phyloP scores from a whole-genome alignment of 1,284 basidiomycete genomes.

The Psilocybe mexicana region DNA sequence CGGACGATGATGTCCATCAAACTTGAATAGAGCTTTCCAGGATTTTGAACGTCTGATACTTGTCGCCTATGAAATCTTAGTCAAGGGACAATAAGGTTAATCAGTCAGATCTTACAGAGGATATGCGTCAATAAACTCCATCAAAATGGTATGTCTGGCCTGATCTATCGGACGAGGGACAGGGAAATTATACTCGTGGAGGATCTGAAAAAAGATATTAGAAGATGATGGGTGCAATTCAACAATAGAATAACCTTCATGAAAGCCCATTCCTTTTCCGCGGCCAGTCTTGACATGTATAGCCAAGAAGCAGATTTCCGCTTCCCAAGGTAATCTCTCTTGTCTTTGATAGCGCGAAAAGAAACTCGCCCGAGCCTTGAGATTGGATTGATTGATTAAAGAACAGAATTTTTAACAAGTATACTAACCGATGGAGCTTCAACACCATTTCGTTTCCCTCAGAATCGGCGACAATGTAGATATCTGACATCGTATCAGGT shows the following conservation, averaged over 20 bases:
- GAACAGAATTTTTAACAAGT: not conserved
- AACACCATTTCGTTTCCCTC: slow-evolving; percentile 87
- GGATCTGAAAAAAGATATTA: slow-evolving; percentile 52
- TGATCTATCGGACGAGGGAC: slow-evolving; percentile 95
- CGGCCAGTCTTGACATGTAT: slow-evolving; percentile 97
- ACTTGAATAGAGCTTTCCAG: slow-evolving; percentile 87
- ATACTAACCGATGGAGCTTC: slow-evolving; percentile 82
- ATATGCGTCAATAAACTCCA: slow-evolving; percentile 95
- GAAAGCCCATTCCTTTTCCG: slow-evolving; percentile 97
- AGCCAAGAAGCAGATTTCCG: slow-evolving; percentile 98
- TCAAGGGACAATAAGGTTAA: slow-evolving; percentile 7
- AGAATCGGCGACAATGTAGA: slow-evolving; percentile 88
- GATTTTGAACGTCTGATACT: slow-evolving; percentile 80
- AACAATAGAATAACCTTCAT: slow-evolving; percentile 75
- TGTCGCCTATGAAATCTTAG: slow-evolving; percentile 66
- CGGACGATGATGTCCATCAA: slow-evolving; percentile 97
- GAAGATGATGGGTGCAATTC: not conserved
- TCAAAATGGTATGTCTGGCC: slow-evolving; percentile 91
- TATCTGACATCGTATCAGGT: slow-evolving; percentile 52
- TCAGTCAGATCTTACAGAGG: slow-evolving; percentile 71
- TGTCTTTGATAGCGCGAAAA: slow-evolving; percentile 95
- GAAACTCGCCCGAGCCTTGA: slow-evolving; percentile 92
- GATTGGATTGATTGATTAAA: slow-evolving; percentile 6
- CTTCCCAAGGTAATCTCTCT: slow-evolving; percentile 96
- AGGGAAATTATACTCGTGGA: slow-evolving; percentile 93